phyloP scores from a whole-genome alignment of 2,329 filamentous ascomycete species.

The Aspergillus viridinutans region DNA sequence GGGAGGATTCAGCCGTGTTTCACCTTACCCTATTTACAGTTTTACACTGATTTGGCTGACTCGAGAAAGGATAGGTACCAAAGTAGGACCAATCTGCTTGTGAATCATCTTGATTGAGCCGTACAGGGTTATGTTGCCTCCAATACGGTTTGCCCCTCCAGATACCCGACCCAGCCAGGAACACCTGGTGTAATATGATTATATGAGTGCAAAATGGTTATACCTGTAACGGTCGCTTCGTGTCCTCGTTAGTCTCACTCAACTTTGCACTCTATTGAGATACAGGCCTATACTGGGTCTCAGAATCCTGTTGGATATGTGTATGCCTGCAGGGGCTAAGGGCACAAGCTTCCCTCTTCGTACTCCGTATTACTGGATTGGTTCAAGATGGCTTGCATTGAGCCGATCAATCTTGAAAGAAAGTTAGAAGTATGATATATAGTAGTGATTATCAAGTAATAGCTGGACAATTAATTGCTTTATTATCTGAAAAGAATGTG shows the following conservation, averaged over 20 bases:
- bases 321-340: neutral
- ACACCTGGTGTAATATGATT: neutral
- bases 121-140: neutral
- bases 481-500: conserved; percentile 1
- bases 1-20: neutral
- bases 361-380: neutral
- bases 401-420: neutral
- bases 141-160: neutral
- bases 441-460: neutral
- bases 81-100: neutral
- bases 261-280: neutral
- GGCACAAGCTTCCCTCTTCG: neutral
- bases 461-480: neutral
- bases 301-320: neutral
- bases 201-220: neutral
- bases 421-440: neutral
- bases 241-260: neutral
- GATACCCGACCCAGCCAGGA: neutral
- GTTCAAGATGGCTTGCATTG: neutral
- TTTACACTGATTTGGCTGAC: neutral
- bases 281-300: neutral
- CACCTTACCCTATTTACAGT: neutral
- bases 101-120: neutral
- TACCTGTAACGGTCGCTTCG: too few relatives aligned
- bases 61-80: neutral